These are phyloP conservation scores for Simmondsia chinensis DNA, from an alignment of 148 eudicot species.

Conservation along the genomic window DNA sequence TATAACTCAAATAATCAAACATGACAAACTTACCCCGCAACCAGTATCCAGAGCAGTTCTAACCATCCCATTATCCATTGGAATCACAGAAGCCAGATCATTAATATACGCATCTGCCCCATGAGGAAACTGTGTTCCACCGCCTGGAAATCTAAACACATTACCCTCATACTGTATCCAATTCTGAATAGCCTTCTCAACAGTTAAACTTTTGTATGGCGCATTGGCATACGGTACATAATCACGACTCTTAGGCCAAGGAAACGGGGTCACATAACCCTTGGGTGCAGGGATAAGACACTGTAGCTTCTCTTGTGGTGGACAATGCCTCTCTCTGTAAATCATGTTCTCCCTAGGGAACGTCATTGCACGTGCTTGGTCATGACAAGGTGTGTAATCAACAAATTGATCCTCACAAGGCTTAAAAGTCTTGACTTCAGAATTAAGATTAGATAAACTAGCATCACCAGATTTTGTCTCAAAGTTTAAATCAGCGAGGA, in stretches of 20 bases:
- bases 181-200: slow-evolving; percentile 51
- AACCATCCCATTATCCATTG: slow-evolving; percentile 32
- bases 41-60: slow-evolving; percentile 55
- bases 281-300: slow-evolving; percentile 46
- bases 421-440: slow-evolving; percentile 18
- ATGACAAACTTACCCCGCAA: slow-evolving; percentile 37
- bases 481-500: slow-evolving; percentile 19
- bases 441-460: slow-evolving; percentile 10
- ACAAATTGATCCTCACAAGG: slow-evolving; percentile 24
- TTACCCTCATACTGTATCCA: slow-evolving; percentile 54
- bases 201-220: slow-evolving; percentile 45
- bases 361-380: slow-evolving; percentile 43
- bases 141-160: slow-evolving; percentile 54
- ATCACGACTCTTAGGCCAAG: slow-evolving; percentile 49
- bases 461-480: slow-evolving; percentile 29
- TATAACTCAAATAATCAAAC: no score
- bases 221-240: slow-evolving; percentile 52
- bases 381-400: slow-evolving; percentile 49
- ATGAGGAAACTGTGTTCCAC: slow-evolving; percentile 54
- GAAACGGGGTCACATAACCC: slow-evolving; percentile 45
- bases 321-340: slow-evolving; percentile 46
- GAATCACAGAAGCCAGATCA: slow-evolving; percentile 40
- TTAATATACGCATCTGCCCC: slow-evolving; percentile 46
- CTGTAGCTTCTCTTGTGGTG: slow-evolving; percentile 26
- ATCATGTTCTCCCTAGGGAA: slow-evolving; percentile 42